Percentiles rank a stretch among this genome's conserved stretches.
These are phyloP conservation scores for Aphanomyces invadans DNA, from an alignment of 352 stramenopile species.

Conservation along the genomic window DNA sequence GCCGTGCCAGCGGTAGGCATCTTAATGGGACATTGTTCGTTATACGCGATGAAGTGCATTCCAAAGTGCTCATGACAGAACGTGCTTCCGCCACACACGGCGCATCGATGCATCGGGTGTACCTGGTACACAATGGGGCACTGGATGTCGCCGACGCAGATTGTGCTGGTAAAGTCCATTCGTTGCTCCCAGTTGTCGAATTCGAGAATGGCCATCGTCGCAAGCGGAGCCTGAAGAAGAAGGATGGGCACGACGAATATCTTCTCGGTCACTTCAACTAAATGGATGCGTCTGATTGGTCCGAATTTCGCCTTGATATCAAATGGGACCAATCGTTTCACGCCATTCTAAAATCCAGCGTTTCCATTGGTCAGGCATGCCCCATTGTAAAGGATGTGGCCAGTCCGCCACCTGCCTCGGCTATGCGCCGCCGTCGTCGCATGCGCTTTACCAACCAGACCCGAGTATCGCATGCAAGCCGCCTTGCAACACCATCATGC, in stretches of 20 bases:
- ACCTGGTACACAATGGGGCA: conserved; percentile 14
- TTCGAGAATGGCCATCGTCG: not conserved
- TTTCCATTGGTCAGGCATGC: not conserved
- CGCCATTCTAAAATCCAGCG: not conserved
- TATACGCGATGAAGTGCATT: conserved; percentile 1
- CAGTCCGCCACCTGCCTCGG: no score
- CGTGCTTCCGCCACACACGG: not conserved
- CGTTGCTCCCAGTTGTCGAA: not conserved
- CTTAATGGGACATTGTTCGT: conserved; percentile 11
- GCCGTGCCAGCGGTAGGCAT: not conserved
- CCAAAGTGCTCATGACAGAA: conserved; percentile 5
- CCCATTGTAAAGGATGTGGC: no score
- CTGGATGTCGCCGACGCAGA: conserved; percentile 17
- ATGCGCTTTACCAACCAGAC: no score
- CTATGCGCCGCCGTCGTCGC: no score
- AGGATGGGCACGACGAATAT: no score
- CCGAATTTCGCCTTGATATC: not conserved
- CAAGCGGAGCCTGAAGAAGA: no score
- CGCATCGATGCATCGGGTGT: not conserved
- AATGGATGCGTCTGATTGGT: not conserved
- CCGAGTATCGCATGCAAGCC: no score
- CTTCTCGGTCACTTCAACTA: no score
- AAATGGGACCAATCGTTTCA: not conserved
- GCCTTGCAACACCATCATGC: no score
- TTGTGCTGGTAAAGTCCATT: not conserved